phyloP scores from a whole-genome alignment of 2,329 filamentous ascomycete genomes.

The Monosporascus sp. region DNA sequence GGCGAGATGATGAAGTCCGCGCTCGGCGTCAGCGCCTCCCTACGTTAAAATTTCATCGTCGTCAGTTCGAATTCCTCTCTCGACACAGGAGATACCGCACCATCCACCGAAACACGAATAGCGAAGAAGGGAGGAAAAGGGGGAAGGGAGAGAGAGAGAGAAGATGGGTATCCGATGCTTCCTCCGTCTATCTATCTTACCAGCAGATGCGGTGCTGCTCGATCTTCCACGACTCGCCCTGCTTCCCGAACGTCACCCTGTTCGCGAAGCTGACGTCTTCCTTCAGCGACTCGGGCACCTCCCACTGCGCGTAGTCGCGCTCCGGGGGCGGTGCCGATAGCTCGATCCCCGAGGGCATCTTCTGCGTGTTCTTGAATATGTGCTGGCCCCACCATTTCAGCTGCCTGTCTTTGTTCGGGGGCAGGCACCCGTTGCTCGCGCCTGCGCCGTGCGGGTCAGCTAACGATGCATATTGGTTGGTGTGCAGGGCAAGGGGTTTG shows the following conservation, averaged over 20 bases:
- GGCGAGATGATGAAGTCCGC: conserved; percentile 59
- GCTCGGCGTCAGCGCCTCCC: conserved; percentile 60
- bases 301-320: conserved; percentile 58
- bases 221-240: conserved; percentile 50
- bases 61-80: no score
- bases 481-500: no score
- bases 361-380: conserved; percentile 52
- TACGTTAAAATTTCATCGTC: conserved; percentile 20
- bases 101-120: not conserved
- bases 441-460: conserved; percentile 26
- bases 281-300: conserved; percentile 48
- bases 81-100: no score
- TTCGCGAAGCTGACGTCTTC: conserved; percentile 54
- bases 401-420: conserved; percentile 43
- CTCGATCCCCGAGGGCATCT: conserved; percentile 45
- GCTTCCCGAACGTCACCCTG: conserved; percentile 53
- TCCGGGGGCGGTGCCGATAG: conserved; percentile 52
- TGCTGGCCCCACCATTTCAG: conserved; percentile 59
- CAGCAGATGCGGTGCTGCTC: conserved; percentile 62
- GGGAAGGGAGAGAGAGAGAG: no score
- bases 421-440: conserved; percentile 52
- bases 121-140: not conserved
- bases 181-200: conserved; percentile 34
- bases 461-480: not conserved
- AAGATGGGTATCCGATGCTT: no score